These are phyloP conservation scores for Triticum dicoccoides DNA, from an alignment of 176 grass and related monocot species.

Conservation along the genomic window DNA sequence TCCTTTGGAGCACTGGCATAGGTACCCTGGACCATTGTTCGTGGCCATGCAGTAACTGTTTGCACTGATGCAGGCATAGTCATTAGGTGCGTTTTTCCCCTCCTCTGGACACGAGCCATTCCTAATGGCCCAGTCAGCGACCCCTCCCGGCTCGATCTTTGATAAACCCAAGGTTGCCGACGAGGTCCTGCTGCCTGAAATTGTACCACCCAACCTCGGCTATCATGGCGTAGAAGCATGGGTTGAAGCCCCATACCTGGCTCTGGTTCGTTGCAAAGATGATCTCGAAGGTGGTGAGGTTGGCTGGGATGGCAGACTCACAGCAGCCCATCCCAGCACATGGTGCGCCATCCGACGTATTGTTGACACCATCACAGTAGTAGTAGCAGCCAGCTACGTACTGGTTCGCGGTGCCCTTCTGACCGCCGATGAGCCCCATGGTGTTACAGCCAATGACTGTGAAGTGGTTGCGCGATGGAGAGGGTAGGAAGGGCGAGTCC, in stretches of 20 bases:
- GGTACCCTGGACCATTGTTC: background rate
- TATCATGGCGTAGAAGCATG: slow-evolving; percentile 16
- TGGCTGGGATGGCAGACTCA: background rate
- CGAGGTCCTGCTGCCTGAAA: background rate
- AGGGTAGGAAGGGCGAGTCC: background rate
- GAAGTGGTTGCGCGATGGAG: background rate
- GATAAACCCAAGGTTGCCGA: background rate
- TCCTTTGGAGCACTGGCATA: slow-evolving; percentile 13
- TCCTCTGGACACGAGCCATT: background rate
- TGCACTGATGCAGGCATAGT: background rate
- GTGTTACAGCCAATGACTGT: background rate
- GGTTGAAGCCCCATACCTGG: background rate
- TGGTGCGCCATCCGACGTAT: background rate
- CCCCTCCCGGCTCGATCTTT: background rate
- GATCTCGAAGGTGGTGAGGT: background rate
- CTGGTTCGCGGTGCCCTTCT: background rate
- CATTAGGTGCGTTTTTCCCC: background rate
- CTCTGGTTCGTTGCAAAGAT: background rate
- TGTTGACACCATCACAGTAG: background rate
- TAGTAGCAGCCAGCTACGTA: slow-evolving; percentile 5
- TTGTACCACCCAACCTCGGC: slow-evolving; percentile 1
- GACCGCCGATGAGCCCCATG: background rate
- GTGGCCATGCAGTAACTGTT: background rate
- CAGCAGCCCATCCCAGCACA: slow-evolving; percentile 18
- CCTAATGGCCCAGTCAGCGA: background rate